Evolutionary conservation across 768 basidiomycete genomes (phyloP).

Genomic region (Naganishia vishniacii): DNA sequence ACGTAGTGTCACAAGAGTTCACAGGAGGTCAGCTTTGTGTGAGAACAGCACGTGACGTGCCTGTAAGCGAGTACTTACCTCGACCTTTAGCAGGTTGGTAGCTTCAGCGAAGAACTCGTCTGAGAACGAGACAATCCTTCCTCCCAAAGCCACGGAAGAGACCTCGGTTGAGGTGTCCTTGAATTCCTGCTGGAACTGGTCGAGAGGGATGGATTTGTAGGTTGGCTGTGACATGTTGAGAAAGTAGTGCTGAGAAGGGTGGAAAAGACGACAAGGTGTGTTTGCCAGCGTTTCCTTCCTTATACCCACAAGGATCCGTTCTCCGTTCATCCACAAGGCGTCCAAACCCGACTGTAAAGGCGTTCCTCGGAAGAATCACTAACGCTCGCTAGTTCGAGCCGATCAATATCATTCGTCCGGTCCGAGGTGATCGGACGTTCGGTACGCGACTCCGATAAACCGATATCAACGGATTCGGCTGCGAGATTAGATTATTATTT

Average conservation of each 20-base stretch:
- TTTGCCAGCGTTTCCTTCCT: no score
- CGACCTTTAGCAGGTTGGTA: constrained; percentile 70
- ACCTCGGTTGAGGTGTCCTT: constrained; percentile 56
- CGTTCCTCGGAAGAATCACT: no score
- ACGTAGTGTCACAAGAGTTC: no score
- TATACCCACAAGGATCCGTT: no score
- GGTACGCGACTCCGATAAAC: no score
- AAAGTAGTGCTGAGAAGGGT: neutral
- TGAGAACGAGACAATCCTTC: constrained; percentile 65
- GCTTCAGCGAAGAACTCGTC: constrained; percentile 96
- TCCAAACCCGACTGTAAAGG: no score
- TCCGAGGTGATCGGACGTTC: no score
- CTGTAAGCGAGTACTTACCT: constrained; percentile 58
- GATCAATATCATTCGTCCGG: neutral
- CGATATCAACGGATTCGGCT: no score
- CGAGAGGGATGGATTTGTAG: constrained; percentile 32
- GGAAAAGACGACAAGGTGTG: no score
- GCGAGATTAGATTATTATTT: neutral
- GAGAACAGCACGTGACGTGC: neutral
- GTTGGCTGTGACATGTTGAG: constrained; percentile 18
- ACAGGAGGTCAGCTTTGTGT: no score
- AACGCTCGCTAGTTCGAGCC: no score
- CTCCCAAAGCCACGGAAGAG: constrained; percentile 78
- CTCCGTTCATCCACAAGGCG: no score
- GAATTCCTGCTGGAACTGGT: constrained; percentile 34